Base-by-base conservation (phyloP, 139 green algal genomes). In the Chlamydomonas eustigma region DNA sequence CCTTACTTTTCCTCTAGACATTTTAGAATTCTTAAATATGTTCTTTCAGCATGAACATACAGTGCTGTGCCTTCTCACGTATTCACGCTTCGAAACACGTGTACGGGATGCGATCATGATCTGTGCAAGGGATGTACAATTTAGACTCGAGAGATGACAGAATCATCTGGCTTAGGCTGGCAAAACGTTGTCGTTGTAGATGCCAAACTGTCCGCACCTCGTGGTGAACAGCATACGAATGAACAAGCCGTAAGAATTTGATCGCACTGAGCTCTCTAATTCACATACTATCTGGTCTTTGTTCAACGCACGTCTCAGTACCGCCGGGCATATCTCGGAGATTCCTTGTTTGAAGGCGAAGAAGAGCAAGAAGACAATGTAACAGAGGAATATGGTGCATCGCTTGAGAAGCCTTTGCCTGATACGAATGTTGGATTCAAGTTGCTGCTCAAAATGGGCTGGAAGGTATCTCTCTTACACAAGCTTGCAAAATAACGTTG, bases 401-500 rank as follows among this genome's bases (percentile, higher is more conserved):
- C 36, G 4, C 3, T 74, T 22, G 37, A 74, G 25, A 74, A n/a
- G 4, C 8, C 33, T 25, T 73, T 86, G 37, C 66, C 67, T 12
- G 71, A 73, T 0, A 52, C 31, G 50, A 97, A 97, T 78, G 82
- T 91, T 4, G 93, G 92, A 37, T 97, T 87, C 80, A 77, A 82
- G 37, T 77, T 97, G 82, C 81, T 97, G 75, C 83, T 90, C 73
- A 86, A 86, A 28, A 91, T 97, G 92, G 92, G 92, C 4, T 97
- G 92, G 92, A 85, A 75, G 37, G 79, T 58, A 18, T 58, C 12
- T 18, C 44, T 58, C 44, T 58, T 18, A 28, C 18, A 18, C 44
- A 58, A 18, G 12, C 44, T 4, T 92, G 92, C 31, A 87, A 80
- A 64, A n/a, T n/a, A n/a, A n/a, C n/a, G n/a, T n/a, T n/a, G n/a